phyloP scores from a whole-genome alignment of 257 asterid genomes.

The Penstemon davidsonii region DNA sequence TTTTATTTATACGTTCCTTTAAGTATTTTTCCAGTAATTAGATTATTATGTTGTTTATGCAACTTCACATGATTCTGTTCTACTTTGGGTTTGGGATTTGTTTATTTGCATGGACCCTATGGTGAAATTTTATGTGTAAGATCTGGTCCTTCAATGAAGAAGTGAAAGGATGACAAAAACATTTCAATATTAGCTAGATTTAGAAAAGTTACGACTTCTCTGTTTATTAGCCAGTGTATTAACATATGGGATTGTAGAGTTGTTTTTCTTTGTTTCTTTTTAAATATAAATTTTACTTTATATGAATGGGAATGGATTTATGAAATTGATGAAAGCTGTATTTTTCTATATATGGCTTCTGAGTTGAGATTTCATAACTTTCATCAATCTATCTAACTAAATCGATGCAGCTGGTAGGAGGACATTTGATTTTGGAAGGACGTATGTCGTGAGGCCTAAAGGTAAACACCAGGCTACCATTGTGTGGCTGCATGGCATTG shows the following conservation, averaged over 20 bases:
- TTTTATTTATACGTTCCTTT: background rate
- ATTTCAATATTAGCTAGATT: background rate
- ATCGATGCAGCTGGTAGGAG: constrained; percentile 52
- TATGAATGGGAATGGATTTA: background rate
- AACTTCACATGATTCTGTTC: background rate
- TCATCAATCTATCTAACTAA: constrained; percentile 15
- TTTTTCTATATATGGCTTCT: background rate
- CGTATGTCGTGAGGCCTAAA: constrained; percentile 79
- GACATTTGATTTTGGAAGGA: constrained; percentile 71
- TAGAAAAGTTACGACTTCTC: background rate
- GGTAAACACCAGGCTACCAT: constrained; percentile 84
- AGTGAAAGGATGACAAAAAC: background rate
- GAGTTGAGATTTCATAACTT: background rate
- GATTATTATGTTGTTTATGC: background rate
- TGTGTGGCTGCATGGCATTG: constrained; percentile 92
- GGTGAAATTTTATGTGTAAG: background rate
- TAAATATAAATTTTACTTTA: background rate
- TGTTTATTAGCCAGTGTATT: background rate
- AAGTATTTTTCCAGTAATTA: background rate
- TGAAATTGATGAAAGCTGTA: background rate
- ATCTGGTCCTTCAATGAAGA: background rate
- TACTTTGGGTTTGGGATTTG: background rate
- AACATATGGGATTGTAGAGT: background rate
- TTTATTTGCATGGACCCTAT: background rate
- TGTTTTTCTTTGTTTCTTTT: background rate